Percentiles rank a stretch among this genome's conserved stretches.
Evolutionary conservation across 2,329 filamentous ascomycete genomes (phyloP).

Genomic region (Botrytis elliptica): DNA sequence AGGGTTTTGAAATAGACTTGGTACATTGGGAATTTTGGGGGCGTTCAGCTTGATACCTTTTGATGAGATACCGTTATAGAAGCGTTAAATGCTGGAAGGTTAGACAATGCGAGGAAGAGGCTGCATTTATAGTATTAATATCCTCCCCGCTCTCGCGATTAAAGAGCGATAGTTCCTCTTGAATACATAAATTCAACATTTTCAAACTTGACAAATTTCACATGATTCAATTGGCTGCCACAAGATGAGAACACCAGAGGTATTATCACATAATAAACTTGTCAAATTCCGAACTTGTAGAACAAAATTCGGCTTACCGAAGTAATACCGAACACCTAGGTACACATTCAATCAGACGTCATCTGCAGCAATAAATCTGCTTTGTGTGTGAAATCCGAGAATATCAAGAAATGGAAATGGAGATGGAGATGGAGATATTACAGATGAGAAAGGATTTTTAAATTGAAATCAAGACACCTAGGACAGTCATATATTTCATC

Average conservation of each 20-base stretch:
- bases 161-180: not conserved
- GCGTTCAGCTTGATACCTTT: conserved; percentile 12
- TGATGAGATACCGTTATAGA: conserved; percentile 11
- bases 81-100: not conserved
- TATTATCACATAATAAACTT: not conserved
- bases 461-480: not conserved
- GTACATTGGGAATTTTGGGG: not conserved
- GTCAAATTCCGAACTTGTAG: not conserved
- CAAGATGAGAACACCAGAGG: not conserved
- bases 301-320: not conserved
- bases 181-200: not conserved
- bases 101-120: not conserved
- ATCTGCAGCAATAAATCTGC: not conserved
- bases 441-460: not conserved
- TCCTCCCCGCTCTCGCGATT: not conserved
- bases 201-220: not conserved
- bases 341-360: not conserved
- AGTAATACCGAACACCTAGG: not conserved
- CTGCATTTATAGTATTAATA: not conserved
- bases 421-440: not conserved
- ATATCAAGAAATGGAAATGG: not conserved
- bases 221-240: not conserved
- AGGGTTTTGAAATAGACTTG: not conserved
- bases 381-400: not conserved
- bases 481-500: not conserved